Conservation (phyloP, 768 basidiomycete genomes). For the Boletales sp. region DNA sequence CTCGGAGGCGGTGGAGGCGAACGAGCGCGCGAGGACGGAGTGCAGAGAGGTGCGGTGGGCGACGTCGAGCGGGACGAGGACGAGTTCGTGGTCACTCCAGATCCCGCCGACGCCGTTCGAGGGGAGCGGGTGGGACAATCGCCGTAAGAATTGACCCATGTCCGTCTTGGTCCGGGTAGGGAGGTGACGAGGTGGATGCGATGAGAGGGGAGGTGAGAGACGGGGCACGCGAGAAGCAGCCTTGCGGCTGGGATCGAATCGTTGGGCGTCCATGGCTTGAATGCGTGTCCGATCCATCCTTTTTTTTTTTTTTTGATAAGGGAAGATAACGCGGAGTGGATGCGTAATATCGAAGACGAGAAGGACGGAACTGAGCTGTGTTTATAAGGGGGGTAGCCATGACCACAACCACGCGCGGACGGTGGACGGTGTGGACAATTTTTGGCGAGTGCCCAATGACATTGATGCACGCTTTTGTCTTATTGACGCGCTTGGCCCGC, state of each 20-base stretch:
- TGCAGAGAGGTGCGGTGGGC: constrained; percentile 13
- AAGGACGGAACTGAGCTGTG: constrained; percentile 27
- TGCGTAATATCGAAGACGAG: constrained; percentile 24
- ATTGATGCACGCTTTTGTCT: constrained; percentile 19
- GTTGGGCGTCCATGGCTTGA: constrained; percentile 29
- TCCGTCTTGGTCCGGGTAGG: constrained; percentile 6
- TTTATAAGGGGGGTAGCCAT: constrained; percentile 25
- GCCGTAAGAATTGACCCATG: constrained; percentile 30
- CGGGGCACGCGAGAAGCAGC: constrained; percentile 19
- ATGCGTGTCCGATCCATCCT: constrained; percentile 25
- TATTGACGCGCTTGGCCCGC: constrained; percentile 12
- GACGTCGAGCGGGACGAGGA: constrained; percentile 30
- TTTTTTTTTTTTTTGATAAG: constrained; percentile 27
- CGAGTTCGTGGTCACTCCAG: constrained; percentile 34
- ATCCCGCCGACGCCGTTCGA: constrained; percentile 23
- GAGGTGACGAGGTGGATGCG: constrained; percentile 3
- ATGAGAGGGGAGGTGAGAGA: constrained; percentile 20
- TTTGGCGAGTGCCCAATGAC: constrained; percentile 11
- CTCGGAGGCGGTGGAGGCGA: constrained; percentile 7
- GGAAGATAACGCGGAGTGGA: constrained; percentile 25
- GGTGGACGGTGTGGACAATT: constrained; percentile 20
- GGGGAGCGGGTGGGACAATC: constrained; percentile 16
- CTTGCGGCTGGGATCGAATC: constrained; percentile 29
- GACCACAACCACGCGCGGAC: constrained; percentile 9
- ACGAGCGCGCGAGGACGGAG: constrained; percentile 14